Conservation (phyloP, 768 basidiomycete genomes). For the Candolleomyces aberdarensis region DNA sequence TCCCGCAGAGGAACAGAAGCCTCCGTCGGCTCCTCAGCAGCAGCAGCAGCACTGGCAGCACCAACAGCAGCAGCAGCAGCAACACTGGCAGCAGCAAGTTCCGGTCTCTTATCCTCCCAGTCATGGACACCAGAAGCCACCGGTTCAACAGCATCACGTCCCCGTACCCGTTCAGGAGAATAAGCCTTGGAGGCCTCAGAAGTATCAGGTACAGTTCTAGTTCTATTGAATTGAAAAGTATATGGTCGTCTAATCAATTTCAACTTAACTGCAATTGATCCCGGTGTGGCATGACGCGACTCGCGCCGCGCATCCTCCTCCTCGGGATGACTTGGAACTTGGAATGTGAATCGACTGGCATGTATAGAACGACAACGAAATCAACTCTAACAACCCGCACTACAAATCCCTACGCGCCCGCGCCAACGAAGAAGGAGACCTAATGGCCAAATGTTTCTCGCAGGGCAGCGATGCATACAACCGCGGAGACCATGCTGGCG, state of each 20-base stretch:
- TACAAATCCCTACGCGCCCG: slow-evolving; percentile 69
- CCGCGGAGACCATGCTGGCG: slow-evolving; percentile 67
- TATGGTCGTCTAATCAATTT: too few relatives aligned
- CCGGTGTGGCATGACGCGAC: too few relatives aligned
- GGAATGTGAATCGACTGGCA: too few relatives aligned
- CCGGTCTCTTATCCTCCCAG: background rate
- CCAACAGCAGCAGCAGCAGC: slow-evolving; percentile 14
- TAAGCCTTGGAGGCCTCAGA: too few relatives aligned
- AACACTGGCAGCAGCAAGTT: slow-evolving; percentile 11
- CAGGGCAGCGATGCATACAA: slow-evolving; percentile 75
- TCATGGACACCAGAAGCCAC: background rate
- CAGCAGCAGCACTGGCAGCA: slow-evolving; percentile 10
- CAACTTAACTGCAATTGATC: too few relatives aligned
- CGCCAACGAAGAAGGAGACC: slow-evolving; percentile 77
- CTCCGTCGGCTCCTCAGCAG: slow-evolving; percentile 14
- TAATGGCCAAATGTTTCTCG: slow-evolving; percentile 70
- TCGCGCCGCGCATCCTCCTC: too few relatives aligned
- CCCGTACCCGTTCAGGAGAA: background rate
- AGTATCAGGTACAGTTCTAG: too few relatives aligned
- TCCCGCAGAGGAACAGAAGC: slow-evolving; percentile 11
- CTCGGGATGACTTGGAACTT: too few relatives aligned
- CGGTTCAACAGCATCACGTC: background rate
- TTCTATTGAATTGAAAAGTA: too few relatives aligned
- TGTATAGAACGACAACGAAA: slow-evolving; percentile 49
- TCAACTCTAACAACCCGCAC: slow-evolving; percentile 66